Percentiles rank a stretch among this genome's conserved stretches.
Conservation (phyloP, 257 asterid genomes). For the Rhazya stricta region DNA sequence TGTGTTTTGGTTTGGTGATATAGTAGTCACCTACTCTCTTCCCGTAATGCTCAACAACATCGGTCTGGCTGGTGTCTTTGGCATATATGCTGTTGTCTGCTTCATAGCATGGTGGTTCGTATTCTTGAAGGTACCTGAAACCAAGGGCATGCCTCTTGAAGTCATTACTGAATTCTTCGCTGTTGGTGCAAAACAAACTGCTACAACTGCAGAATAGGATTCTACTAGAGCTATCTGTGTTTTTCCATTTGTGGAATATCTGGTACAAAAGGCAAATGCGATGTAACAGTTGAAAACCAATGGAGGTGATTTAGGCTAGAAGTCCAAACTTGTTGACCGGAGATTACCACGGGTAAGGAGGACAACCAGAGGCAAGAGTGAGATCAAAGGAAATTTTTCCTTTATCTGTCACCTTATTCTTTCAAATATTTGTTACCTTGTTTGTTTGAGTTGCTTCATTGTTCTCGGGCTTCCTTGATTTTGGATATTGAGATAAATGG, state of each 20-base stretch:
- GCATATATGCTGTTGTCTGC: constrained; percentile 69
- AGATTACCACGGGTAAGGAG: background rate
- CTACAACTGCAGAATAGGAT: background rate
- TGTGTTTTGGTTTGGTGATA: constrained; percentile 82
- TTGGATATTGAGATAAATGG: background rate
- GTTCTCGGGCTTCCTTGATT: background rate
- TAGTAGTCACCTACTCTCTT: constrained; percentile 65
- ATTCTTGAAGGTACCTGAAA: constrained; percentile 78
- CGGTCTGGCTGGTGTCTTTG: constrained; percentile 74
- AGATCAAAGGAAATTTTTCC: background rate
- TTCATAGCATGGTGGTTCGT: constrained; percentile 65
- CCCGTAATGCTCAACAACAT: constrained; percentile 71
- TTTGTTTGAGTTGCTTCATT: background rate
- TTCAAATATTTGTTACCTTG: background rate
- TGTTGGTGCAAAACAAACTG: constrained; percentile 60
- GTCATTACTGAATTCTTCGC: constrained; percentile 88
- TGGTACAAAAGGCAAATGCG: background rate
- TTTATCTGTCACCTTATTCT: background rate
- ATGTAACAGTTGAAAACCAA: background rate
- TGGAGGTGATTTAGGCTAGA: background rate
- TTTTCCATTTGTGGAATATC: background rate
- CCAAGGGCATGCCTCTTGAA: constrained; percentile 96
- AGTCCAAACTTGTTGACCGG: background rate
- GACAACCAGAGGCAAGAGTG: background rate
- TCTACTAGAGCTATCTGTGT: background rate